Evolutionary conservation across 768 basidiomycete genomes (phyloP).

Genomic region (Macrolepiota fuliginosa): DNA sequence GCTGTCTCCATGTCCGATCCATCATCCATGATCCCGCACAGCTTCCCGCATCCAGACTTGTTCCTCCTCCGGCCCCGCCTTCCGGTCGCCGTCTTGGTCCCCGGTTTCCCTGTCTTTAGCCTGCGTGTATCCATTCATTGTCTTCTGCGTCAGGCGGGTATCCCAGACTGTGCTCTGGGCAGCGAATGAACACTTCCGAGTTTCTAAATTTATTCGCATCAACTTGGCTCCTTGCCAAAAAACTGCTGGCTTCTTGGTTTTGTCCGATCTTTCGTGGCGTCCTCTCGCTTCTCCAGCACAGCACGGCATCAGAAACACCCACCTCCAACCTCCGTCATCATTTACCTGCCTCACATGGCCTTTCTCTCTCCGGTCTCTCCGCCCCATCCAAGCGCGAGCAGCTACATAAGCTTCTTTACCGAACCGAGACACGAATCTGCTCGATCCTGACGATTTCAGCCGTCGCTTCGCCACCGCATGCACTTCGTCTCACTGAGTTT

Average conservation of each 20-base stretch:
- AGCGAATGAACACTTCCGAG: neutral
- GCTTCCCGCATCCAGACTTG: conserved; percentile 8
- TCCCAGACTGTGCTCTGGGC: neutral
- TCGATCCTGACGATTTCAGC: neutral
- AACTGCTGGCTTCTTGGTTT: neutral
- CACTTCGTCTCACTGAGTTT: neutral
- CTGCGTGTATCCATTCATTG: neutral
- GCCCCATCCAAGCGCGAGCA: neutral
- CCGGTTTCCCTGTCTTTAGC: neutral
- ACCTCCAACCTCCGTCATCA: neutral
- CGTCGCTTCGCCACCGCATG: neutral
- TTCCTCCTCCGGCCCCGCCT: conserved; percentile 8
- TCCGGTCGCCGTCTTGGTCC: conserved; percentile 17
- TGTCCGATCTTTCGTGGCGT: conserved; percentile 6
- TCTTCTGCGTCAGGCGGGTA: neutral
- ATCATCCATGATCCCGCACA: conserved; percentile 4
- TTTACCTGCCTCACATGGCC: neutral
- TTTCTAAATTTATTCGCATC: neutral
- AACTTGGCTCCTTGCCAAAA: neutral
- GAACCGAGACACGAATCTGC: neutral
- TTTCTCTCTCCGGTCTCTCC: neutral
- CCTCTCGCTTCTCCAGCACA: conserved; percentile 5
- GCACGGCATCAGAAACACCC: neutral
- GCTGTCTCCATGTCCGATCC: conserved; percentile 17
- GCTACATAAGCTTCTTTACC: neutral